Base-by-base conservation (phyloP, 495 filamentous ascomycete species). In the Hypoxylon fragiforme region DNA sequence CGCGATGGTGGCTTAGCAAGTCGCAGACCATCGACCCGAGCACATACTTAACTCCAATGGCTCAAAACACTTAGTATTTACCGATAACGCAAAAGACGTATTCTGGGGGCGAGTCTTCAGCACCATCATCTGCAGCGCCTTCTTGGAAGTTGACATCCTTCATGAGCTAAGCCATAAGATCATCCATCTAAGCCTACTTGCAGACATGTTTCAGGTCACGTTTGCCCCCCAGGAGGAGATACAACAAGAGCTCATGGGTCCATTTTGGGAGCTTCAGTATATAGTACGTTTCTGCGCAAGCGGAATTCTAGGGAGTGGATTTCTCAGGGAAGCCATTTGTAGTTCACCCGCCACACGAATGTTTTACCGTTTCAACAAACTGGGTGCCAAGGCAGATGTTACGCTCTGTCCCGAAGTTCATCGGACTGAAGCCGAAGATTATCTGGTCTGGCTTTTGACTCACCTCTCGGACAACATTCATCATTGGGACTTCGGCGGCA, bases 1-100 rank as follows among this genome's bases (percentile, higher is more conserved):
- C 37, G 57, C 57, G 3, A 62, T 66, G 4, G 21, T 48, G 11
- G 2, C 81, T 0, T 45, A 41, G 4, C 68, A 77, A 0, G 44
- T 38, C 7, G 60, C 51, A 19, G 79, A 81, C 12, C 79, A 82
- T 60, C 60, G 70, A 3, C 44, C 62, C 6, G 73, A 79, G 28
- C 31, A 62, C 13, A 2, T 80, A 1, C 57, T 40, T 3, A 74
- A 76, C 44, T 38, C 22, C 0, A 31, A 60, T 16, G 67, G 69
- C 2, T 54, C 67, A 0, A 7, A 21, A 0, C 69, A 76, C 50
- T 70, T 70, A 11, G 2, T 40, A 1, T 35, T 47, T 2, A n/a
- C 2, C 14, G 3, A 16, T 1, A 1, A 18, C 15, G 1, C 7
- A 7, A 2, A n/a, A 2, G 13, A 28, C 14, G 7, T 19, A 6